A percentile compares a stretch with the other conserved stretches of the same genome.
These are phyloP conservation scores for Priceomyces melissophilus DNA, from an alignment of 805 yeast species.

Conservation along the genomic window DNA sequence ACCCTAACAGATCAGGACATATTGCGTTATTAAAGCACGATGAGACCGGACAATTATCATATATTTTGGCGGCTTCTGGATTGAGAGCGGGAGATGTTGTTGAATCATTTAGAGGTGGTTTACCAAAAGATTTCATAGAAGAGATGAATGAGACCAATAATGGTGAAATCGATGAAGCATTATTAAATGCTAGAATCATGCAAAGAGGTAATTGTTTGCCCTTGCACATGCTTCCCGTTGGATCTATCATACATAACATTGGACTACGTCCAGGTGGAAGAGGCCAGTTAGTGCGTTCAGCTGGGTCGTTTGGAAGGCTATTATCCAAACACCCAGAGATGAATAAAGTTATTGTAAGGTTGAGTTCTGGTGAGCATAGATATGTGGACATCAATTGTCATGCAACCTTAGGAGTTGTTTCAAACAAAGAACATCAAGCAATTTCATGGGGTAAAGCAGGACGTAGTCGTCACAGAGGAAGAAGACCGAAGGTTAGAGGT, in stretches of 20 bases:
- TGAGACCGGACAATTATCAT: conserved; percentile 60
- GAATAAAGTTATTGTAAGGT: conserved; percentile 69
- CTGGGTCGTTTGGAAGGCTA: conserved; percentile 91
- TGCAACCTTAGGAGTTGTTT: conserved; percentile 91
- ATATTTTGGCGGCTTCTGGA: conserved; percentile 89
- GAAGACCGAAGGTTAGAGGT: conserved; percentile 95
- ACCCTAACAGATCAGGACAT: conserved; percentile 92
- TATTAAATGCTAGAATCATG: conserved; percentile 79
- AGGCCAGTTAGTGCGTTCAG: conserved; percentile 88
- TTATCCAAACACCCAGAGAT: conserved; percentile 72
- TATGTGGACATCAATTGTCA: conserved; percentile 81
- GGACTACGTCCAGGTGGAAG: conserved; percentile 71
- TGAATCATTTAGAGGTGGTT: conserved; percentile 85
- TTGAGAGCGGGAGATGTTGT: conserved; percentile 88
- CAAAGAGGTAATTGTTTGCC: conserved; percentile 96
- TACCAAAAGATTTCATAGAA: conserved; percentile 66
- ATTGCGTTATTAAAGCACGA: conserved; percentile 77
- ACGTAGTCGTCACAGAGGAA: conserved; percentile 85
- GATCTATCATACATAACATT: conserved; percentile 83
- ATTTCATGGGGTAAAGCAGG: conserved; percentile 95
- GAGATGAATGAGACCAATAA: conserved; percentile 66
- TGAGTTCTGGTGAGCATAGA: conserved; percentile 92
- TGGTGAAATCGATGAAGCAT: conserved; percentile 88
- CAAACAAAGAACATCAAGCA: conserved; percentile 90
- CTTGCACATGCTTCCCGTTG: conserved; percentile 88